These are phyloP conservation scores for Rhipidocladum racemiflorum DNA, from an alignment of 176 grass and related monocot genomes.

Conservation along the genomic window DNA sequence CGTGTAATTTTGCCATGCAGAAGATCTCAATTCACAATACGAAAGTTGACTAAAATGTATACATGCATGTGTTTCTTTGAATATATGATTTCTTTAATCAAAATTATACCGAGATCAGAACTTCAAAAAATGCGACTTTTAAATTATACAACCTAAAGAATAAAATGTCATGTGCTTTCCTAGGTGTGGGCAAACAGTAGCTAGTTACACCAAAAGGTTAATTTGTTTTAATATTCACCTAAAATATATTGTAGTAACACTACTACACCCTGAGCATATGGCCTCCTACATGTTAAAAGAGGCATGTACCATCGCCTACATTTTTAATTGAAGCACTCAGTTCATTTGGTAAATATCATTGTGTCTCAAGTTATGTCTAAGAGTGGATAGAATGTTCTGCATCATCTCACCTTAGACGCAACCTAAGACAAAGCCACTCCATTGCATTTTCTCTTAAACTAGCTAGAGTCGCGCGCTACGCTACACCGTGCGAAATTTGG, in stretches of 20 bases:
- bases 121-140: neutral
- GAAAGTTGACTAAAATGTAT: neutral
- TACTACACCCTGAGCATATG: neutral
- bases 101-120: neutral
- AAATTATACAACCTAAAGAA: neutral
- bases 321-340: neutral
- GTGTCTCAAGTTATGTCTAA: neutral
- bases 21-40: neutral
- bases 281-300: neutral
- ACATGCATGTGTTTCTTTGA: neutral
- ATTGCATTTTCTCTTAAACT: neutral
- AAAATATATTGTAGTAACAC: neutral
- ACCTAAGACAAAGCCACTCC: neutral
- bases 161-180: neutral
- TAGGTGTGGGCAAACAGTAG: neutral
- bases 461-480: no score
- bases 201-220: neutral
- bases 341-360: neutral
- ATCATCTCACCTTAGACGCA: neutral
- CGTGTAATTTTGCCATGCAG: neutral
- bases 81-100: neutral
- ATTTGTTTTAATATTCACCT: neutral
- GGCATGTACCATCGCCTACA: neutral
- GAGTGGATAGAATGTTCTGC: neutral
- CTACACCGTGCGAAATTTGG: no score